phyloP scores from a whole-genome alignment of 2,329 filamentous ascomycete species.

The Ophiocordyceps sinensis region DNA sequence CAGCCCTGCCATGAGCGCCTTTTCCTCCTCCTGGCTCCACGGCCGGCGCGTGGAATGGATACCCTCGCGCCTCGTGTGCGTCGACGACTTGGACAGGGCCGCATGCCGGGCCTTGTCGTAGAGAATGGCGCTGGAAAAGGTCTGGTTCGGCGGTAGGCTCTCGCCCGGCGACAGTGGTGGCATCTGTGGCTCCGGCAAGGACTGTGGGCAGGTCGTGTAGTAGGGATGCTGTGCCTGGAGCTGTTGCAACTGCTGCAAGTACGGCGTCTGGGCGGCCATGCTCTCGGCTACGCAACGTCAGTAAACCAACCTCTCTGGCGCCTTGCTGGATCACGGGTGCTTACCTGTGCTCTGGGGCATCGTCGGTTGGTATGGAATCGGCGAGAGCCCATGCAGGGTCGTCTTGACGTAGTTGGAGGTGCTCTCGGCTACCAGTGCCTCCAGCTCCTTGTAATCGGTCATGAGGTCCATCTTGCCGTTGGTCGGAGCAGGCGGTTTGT shows the following conservation, averaged over 20 bases:
- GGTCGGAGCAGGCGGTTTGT: slow-evolving; percentile 10
- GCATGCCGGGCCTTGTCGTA: slow-evolving; percentile 46
- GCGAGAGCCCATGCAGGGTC: slow-evolving; percentile 26
- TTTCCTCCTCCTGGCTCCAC: slow-evolving; percentile 82
- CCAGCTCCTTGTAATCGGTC: slow-evolving; percentile 27
- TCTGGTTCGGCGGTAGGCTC: slow-evolving; percentile 40
- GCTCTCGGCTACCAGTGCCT: slow-evolving; percentile 28
- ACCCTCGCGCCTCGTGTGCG: slow-evolving; percentile 40
- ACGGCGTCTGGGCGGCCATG: slow-evolving; percentile 20
- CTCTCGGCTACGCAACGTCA: slow-evolving; percentile 12
- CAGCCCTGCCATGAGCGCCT: slow-evolving; percentile 75
- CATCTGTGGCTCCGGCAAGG: slow-evolving; percentile 19
- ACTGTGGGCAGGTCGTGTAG: slow-evolving; percentile 16
- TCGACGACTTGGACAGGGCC: slow-evolving; percentile 39
- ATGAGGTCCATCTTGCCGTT: slow-evolving; percentile 17
- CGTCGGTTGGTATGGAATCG: slow-evolving; percentile 26
- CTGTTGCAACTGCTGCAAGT: slow-evolving; percentile 23
- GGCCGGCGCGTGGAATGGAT: slow-evolving; percentile 54
- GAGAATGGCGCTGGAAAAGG: slow-evolving; percentile 36
- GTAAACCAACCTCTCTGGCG: not conserved
- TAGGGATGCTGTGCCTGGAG: slow-evolving; percentile 21
- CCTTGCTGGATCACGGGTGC: slow-evolving; percentile 3
- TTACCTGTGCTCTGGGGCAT: slow-evolving; percentile 24
- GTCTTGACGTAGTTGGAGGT: slow-evolving; percentile 30
- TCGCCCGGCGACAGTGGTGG: slow-evolving; percentile 16